Percentiles rank a stretch among this genome's conserved stretches.
Evolutionary conservation across 176 grass and related monocot species (phyloP).

Genomic region (Bolboschoenus planiculmis): DNA sequence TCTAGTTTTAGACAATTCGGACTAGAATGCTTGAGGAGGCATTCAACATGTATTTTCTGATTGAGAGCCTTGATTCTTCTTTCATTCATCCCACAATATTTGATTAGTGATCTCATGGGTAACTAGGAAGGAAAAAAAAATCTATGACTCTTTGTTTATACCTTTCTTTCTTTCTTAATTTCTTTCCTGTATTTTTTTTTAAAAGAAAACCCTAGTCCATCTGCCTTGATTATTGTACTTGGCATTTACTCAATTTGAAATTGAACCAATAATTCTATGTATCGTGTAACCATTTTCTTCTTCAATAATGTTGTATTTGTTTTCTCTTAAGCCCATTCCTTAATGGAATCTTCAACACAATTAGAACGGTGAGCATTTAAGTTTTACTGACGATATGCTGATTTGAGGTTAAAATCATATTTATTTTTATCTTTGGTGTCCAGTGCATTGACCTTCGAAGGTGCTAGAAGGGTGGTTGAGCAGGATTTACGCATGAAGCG

Average conservation of each 20-base stretch:
- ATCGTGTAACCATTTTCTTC: background rate
- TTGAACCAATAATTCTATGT: background rate
- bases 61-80: background rate
- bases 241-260: background rate
- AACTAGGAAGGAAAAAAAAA: background rate
- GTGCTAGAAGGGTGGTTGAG: slow-evolving; percentile 75
- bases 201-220: background rate
- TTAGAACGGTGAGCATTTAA: background rate
- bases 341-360: slow-evolving; percentile 1
- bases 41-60: background rate
- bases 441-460: slow-evolving; percentile 90
- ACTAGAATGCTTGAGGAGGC: background rate
- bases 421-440: slow-evolving; percentile 15
- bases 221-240: background rate
- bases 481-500: slow-evolving; percentile 60
- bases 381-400: background rate
- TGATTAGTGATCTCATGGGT: background rate
- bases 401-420: background rate
- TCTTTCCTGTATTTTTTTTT: background rate
- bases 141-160: background rate
- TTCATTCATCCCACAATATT: background rate
- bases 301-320: background rate
- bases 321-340: background rate
- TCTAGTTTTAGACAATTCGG: background rate
- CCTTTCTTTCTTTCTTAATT: no score